Evolutionary conservation across 2,329 filamentous ascomycete genomes (phyloP).

Genomic region (Trichoderma pleuroti): DNA sequence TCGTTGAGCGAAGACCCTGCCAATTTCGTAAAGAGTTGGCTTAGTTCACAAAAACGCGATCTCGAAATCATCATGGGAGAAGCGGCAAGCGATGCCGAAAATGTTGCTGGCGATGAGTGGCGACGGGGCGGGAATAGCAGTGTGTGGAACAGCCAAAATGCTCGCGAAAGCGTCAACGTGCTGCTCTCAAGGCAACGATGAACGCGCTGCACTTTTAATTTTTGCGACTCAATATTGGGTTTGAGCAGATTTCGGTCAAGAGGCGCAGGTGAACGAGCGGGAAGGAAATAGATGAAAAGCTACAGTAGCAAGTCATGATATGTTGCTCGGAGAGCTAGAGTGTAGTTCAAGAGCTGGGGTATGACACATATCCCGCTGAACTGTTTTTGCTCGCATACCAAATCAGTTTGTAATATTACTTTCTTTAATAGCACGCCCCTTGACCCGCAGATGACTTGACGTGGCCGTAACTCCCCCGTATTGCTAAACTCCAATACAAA

Average conservation of each 20-base stretch:
- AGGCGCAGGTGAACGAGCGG: neutral
- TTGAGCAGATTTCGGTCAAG: neutral
- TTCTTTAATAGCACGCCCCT: conserved; percentile 3
- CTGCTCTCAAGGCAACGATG: conserved; percentile 52
- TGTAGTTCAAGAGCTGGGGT: neutral
- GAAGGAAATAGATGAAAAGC: neutral
- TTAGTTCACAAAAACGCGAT: conserved; percentile 86
- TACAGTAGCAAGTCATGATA: conserved; percentile 5
- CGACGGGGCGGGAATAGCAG: conserved; percentile 55
- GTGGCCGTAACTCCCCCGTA: conserved; percentile 6
- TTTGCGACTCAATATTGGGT: neutral
- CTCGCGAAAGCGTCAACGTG: conserved; percentile 60
- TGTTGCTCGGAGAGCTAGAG: neutral
- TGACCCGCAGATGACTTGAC: neutral
- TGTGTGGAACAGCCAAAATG: conserved; percentile 56
- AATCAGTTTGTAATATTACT: conserved; percentile 11
- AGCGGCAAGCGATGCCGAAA: conserved; percentile 60
- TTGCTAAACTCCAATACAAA: conserved; percentile 7
- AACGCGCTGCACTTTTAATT: neutral
- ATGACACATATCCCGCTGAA: neutral
- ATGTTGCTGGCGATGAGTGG: conserved; percentile 65
- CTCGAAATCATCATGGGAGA: conserved; percentile 86
- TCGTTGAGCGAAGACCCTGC: conserved; percentile 77
- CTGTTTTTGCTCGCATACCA: neutral
- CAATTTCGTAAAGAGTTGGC: conserved; percentile 80